These are phyloP conservation scores for Cyclocybe aegerita DNA, from an alignment of 768 basidiomycete genomes.

Conservation along the genomic window DNA sequence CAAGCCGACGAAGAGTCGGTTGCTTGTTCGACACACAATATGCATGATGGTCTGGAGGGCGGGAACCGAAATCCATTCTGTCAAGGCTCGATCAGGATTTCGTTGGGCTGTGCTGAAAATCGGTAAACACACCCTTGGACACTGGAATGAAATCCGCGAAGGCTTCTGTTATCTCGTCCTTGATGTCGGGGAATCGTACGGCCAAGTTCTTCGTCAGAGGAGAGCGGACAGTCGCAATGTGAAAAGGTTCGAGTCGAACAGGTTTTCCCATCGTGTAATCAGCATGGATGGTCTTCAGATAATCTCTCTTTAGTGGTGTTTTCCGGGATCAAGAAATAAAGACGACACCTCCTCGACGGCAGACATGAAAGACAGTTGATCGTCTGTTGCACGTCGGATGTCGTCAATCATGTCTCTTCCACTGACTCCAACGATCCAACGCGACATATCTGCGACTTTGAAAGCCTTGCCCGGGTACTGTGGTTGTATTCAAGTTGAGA, in stretches of 20 bases:
- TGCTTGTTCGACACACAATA: conserved; percentile 37
- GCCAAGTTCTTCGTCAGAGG: conserved; percentile 34
- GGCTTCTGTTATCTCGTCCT: conserved; percentile 44
- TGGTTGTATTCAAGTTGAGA: too few relatives aligned
- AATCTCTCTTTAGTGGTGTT: neutral
- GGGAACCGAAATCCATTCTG: conserved; percentile 36
- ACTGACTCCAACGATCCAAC: conserved; percentile 31
- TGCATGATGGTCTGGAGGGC: conserved; percentile 27
- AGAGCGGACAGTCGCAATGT: conserved; percentile 31
- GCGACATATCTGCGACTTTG: conserved; percentile 13
- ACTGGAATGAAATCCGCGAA: conserved; percentile 36
- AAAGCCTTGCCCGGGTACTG: neutral
- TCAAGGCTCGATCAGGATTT: neutral
- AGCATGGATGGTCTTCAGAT: conserved; percentile 23
- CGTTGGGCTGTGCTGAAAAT: neutral
- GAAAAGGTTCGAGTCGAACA: conserved; percentile 31
- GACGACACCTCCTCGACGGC: too few relatives aligned
- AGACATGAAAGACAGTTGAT: conserved; percentile 21
- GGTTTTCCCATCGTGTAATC: conserved; percentile 33
- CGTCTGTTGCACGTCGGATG: conserved; percentile 29
- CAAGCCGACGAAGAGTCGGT: conserved; percentile 44
- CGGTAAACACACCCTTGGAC: conserved; percentile 1
- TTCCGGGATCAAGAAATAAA: too few relatives aligned
- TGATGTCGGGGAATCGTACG: conserved; percentile 33
- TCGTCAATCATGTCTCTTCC: conserved; percentile 31